Percentiles rank a stretch among this genome's conserved stretches.
phyloP scores from a whole-genome alignment of 176 grass and related monocot genomes.

The Themeda triandra region DNA sequence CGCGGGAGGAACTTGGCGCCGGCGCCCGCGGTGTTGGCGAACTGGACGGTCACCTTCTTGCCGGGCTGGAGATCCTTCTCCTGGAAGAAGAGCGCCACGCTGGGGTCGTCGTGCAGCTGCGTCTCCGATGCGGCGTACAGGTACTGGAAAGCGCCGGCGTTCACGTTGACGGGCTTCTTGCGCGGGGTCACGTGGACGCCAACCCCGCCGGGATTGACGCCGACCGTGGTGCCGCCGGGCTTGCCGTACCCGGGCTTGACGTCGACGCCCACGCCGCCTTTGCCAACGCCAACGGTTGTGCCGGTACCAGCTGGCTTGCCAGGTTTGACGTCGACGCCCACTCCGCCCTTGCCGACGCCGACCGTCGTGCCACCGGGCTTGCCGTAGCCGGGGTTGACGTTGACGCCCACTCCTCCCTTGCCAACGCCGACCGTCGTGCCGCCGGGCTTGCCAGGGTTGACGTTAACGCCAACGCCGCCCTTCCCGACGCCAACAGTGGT shows the following conservation, averaged over 20 bases:
- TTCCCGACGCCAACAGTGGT: conserved; percentile 33
- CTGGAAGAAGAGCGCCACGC: conserved; percentile 64
- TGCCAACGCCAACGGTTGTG: neutral
- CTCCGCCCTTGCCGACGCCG: conserved; percentile 36
- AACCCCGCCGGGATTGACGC: conserved; percentile 28
- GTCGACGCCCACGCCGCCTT: conserved; percentile 15
- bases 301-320: conserved; percentile 26
- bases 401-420: conserved; percentile 21
- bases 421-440: conserved; percentile 31
- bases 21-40: conserved; percentile 22
- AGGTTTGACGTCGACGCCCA: conserved; percentile 45
- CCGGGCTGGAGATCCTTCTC: conserved; percentile 63
- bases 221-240: conserved; percentile 40
- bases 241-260: conserved; percentile 36
- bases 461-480: conserved; percentile 40
- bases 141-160: neutral
- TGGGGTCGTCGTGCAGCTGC: conserved; percentile 65
- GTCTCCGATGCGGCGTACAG: conserved; percentile 55
- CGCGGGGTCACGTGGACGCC: conserved; percentile 39
- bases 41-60: conserved; percentile 54
- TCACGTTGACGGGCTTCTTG: neutral
- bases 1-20: conserved; percentile 46
- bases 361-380: conserved; percentile 47
- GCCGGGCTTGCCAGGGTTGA: conserved; percentile 51
- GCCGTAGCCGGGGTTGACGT: conserved; percentile 35